A percentile compares a stretch with the other conserved stretches of the same genome.
Evolutionary conservation across 176 grass and related monocot genomes (phyloP).

Genomic region (Triticum turgidum): DNA sequence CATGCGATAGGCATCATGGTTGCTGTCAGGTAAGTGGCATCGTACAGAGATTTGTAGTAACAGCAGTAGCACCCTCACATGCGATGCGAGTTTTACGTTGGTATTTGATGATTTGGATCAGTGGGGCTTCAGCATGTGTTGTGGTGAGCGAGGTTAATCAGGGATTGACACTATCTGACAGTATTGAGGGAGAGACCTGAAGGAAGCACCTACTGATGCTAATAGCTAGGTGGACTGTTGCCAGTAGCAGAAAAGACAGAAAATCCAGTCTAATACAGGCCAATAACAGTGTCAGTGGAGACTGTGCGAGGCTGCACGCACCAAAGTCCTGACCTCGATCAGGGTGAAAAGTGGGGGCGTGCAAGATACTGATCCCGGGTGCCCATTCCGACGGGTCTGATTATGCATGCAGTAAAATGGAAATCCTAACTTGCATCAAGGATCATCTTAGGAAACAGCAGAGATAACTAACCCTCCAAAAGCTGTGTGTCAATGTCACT

Average conservation of each 20-base stretch:
- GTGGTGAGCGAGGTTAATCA: not conserved
- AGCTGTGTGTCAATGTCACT: slow-evolving; percentile 23
- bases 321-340: not conserved
- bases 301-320: not conserved
- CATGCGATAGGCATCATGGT: slow-evolving; percentile 35
- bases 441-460: slow-evolving; percentile 35
- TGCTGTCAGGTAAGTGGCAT: slow-evolving; percentile 29
- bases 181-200: not conserved
- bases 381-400: slow-evolving; percentile 17
- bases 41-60: slow-evolving; percentile 1
- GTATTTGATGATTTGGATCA: slow-evolving; percentile 19
- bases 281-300: not conserved
- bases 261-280: not conserved
- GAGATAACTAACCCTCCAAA: slow-evolving; percentile 31
- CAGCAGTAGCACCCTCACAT: not conserved
- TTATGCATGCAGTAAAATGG: slow-evolving; percentile 17
- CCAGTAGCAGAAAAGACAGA: not conserved
- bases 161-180: not conserved
- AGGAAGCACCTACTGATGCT: too few species aligned
- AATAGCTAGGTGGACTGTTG: not conserved
- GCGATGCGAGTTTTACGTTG: not conserved
- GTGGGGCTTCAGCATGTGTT: not conserved
- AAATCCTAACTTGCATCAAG: not conserved
- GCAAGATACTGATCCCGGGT: slow-evolving; percentile 17
- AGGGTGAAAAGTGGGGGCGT: not conserved